phyloP scores from a whole-genome alignment of 208 protist species.

The Trypanosoma congolense region DNA sequence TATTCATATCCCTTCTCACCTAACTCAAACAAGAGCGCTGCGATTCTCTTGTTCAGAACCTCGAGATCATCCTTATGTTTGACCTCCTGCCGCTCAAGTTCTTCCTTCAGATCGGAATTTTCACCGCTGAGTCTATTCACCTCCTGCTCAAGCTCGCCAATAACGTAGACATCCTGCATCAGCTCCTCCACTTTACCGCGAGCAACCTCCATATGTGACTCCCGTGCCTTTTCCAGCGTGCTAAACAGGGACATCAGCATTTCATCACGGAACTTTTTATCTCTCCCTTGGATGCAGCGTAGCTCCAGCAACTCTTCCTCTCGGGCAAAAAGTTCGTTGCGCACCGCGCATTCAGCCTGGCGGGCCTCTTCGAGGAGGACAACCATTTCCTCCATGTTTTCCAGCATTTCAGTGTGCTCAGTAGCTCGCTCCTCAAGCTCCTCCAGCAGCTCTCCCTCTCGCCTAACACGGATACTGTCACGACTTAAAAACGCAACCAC shows the following conservation, averaged over 20 bases:
- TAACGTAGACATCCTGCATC: constrained; percentile 1
- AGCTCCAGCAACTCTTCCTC: constrained; percentile 17
- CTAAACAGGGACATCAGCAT: neutral
- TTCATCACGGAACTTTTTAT: constrained; percentile 3
- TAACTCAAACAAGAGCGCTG: constrained; percentile 16
- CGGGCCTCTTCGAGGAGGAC: constrained; percentile 20
- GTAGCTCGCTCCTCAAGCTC: constrained; percentile 21
- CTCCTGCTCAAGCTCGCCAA: constrained; percentile 5
- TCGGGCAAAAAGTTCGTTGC: constrained; percentile 17
- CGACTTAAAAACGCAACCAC: neutral
- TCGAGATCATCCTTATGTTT: constrained; percentile 18
- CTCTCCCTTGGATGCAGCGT: constrained; percentile 1
- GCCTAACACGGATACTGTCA: neutral
- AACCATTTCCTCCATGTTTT: constrained; percentile 29
- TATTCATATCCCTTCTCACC: constrained; percentile 39
- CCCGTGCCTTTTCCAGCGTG: neutral
- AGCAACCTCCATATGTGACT: neutral
- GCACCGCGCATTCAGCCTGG: constrained; percentile 13
- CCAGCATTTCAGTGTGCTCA: constrained; percentile 23
- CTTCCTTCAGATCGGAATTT: constrained; percentile 9
- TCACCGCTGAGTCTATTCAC: constrained; percentile 13
- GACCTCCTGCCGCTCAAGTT: constrained; percentile 4
- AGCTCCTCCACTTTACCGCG: neutral
- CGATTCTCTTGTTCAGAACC: constrained; percentile 15
- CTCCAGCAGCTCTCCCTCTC: constrained; percentile 8